Conservation (phyloP, 1,284 basidiomycete species). For the Marasmius oreades region DNA sequence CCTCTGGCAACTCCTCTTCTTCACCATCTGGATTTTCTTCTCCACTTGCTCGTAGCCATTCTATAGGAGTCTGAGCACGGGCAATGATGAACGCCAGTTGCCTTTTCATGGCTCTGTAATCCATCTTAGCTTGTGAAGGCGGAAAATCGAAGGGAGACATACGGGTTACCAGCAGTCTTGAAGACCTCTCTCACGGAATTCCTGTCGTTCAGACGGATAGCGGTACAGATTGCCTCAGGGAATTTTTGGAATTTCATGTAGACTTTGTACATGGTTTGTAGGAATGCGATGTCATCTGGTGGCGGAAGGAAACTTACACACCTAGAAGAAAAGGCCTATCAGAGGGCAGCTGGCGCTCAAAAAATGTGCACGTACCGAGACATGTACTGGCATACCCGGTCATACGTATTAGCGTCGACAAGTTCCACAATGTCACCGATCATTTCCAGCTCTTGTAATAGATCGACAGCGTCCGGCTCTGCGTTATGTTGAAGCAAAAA, state of each 20-base stretch:
- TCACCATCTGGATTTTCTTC: slow-evolving; percentile 13
- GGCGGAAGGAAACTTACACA: slow-evolving; percentile 92
- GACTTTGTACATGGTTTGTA: slow-evolving; percentile 87
- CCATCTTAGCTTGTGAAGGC: neutral
- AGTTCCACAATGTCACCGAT: slow-evolving; percentile 75
- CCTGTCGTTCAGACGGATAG: slow-evolving; percentile 84
- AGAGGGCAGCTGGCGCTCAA: neutral
- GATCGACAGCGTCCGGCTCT: slow-evolving; percentile 97
- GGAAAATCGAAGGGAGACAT: slow-evolving; percentile 27
- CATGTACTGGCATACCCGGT: slow-evolving; percentile 97
- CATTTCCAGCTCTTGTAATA: slow-evolving; percentile 93
- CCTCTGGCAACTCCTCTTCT: slow-evolving; percentile 69
- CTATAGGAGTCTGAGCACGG: slow-evolving; percentile 86
- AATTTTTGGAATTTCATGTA: slow-evolving; percentile 88
- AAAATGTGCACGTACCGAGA: slow-evolving; percentile 60
- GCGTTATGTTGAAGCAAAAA: slow-evolving; percentile 96
- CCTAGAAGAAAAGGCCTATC: slow-evolving; percentile 39
- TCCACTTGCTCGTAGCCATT: slow-evolving; percentile 76
- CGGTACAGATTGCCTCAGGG: slow-evolving; percentile 88
- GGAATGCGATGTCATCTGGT: slow-evolving; percentile 90
- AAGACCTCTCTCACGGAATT: slow-evolving; percentile 85
- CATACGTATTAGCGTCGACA: slow-evolving; percentile 87
- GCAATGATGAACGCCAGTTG: slow-evolving; percentile 95
- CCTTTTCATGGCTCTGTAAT: slow-evolving; percentile 73
- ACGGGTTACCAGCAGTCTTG: slow-evolving; percentile 83